Evolutionary conservation across 208 protist genomes (phyloP).

Genomic region (Polymyxa betae): DNA sequence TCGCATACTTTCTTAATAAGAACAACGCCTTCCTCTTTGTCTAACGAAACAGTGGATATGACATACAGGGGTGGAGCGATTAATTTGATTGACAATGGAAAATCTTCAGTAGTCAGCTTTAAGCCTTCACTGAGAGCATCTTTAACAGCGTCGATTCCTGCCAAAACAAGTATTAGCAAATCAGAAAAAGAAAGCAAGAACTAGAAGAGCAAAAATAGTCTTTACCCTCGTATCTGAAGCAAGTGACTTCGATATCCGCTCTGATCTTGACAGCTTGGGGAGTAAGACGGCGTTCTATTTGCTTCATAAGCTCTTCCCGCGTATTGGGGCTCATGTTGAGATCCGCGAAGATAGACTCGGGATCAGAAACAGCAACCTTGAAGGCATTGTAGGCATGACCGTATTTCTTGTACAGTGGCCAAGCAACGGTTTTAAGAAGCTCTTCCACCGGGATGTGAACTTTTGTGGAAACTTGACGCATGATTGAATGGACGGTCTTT

Average conservation of each 20-base stretch:
- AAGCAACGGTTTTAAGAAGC: slow-evolving; percentile 78
- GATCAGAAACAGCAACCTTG: slow-evolving; percentile 70
- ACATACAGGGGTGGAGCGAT: slow-evolving; percentile 93
- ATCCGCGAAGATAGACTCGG: slow-evolving; percentile 70
- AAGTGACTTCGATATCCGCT: slow-evolving; percentile 95
- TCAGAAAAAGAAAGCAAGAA: background rate
- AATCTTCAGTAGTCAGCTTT: slow-evolving; percentile 76
- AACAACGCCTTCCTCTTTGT: slow-evolving; percentile 86
- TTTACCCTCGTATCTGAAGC: slow-evolving; percentile 94
- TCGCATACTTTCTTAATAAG: slow-evolving; percentile 84
- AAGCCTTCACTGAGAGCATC: slow-evolving; percentile 86
- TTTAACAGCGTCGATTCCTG: slow-evolving; percentile 91
- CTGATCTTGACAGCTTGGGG: slow-evolving; percentile 83
- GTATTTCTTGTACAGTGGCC: slow-evolving; percentile 82
- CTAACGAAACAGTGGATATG: slow-evolving; percentile 84
- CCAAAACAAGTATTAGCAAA: background rate
- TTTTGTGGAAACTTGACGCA: slow-evolving; percentile 88
- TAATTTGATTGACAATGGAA: slow-evolving; percentile 85
- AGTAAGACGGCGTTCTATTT: slow-evolving; percentile 79
- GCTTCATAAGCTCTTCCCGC: slow-evolving; percentile 72
- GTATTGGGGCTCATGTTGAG: slow-evolving; percentile 69
- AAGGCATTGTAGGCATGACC: slow-evolving; percentile 86
- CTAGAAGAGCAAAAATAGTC: no score
- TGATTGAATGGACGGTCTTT: slow-evolving; percentile 86
- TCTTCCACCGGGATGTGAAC: slow-evolving; percentile 73